Evolutionary conservation across 2,329 filamentous ascomycete species (phyloP).

Genomic region (Hirsutella rhossiliensis): DNA sequence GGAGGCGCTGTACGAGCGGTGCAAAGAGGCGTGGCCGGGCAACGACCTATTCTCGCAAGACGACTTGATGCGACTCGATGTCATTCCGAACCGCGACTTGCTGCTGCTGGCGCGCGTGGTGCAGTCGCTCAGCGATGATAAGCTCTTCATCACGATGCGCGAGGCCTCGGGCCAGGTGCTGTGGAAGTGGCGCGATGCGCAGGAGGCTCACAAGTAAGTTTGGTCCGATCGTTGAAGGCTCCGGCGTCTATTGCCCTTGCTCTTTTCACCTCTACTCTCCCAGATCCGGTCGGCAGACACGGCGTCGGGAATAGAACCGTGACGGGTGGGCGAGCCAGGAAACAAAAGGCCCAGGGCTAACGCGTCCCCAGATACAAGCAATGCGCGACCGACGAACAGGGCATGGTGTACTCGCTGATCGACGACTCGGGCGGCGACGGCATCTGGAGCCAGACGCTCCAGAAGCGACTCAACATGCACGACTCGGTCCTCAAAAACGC

Average conservation of each 20-base stretch:
- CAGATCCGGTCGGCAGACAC: too few species aligned
- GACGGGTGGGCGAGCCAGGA: too few species aligned
- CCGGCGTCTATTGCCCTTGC: neutral
- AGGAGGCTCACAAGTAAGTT: slow-evolving; percentile 51
- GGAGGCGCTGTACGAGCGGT: slow-evolving; percentile 43
- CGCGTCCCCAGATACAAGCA: slow-evolving; percentile 37
- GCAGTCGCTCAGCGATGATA: slow-evolving; percentile 46
- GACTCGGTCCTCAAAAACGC: slow-evolving; percentile 70
- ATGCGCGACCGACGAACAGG: slow-evolving; percentile 58
- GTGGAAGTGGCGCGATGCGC: slow-evolving; percentile 46
- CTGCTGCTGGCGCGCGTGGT: slow-evolving; percentile 41
- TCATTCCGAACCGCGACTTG: slow-evolving; percentile 45
- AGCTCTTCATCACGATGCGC: slow-evolving; percentile 38
- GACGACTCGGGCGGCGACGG: slow-evolving; percentile 76
- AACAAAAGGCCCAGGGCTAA: too few species aligned
- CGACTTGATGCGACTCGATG: slow-evolving; percentile 42
- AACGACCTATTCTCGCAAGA: slow-evolving; percentile 43
- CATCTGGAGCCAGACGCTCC: slow-evolving; percentile 83
- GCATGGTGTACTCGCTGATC: slow-evolving; percentile 78
- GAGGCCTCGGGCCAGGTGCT: slow-evolving; percentile 26
- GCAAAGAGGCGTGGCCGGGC: slow-evolving; percentile 34
- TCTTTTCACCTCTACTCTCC: neutral
- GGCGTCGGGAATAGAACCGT: too few species aligned
- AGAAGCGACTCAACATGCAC: slow-evolving; percentile 69
- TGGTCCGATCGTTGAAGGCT: neutral